Base-by-base conservation (phyloP, 164 flowering plant species). In the Akebia trifoliata region DNA sequence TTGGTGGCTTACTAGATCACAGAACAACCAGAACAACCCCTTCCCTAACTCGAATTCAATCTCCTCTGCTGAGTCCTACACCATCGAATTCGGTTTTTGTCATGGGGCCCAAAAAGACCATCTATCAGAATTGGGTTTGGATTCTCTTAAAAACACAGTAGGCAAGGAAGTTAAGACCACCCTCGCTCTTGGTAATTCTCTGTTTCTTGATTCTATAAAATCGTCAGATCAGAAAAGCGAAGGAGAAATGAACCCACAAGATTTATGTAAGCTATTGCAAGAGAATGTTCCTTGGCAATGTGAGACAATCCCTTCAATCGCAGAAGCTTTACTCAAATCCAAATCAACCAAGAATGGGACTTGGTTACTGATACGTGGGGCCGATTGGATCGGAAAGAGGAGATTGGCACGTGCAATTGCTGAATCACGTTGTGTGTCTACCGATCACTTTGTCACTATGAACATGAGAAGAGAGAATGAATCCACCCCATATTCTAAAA, bases 211-310 rank as follows among this genome's bases (percentile, higher is more conserved):
- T 63, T 56, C 69, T 28, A 60, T 28, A 12, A 34, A 60, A 39
- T 18, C 45, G 28, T 43, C 7, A 1, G 55, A 59, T 36, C 14
- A 31, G 43, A 60, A 55, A 25, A 64, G 46, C n/a, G 58, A 52
- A 44, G 55, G 32, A 35, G 34, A 39, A 32, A 54, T 35, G 32
- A 62, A 40, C 28, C 48, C n/a, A 12, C 60, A 42, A 53, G 78
- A 75, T 8, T 48, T 74, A 14, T 59, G 63, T 40, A 72, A 60
- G 56, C 26, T 63, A 12, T 54, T 87, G 53, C 71, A 71, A 64
- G 87, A 83, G 56, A 81, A 81, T 69, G 74, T 87, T 45, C 89
- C 85, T 0, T 82, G 95, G 87, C 86, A 86, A 60, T 58, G 70
- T 2, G 76, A 75, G 25, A 50, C 36, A 4, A 66, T 79, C 40